Percentiles rank a stretch among this genome's conserved stretches.
Conservation (phyloP, 176 grass and related monocot genomes). For the Rhipidocladum racemiflorum region DNA sequence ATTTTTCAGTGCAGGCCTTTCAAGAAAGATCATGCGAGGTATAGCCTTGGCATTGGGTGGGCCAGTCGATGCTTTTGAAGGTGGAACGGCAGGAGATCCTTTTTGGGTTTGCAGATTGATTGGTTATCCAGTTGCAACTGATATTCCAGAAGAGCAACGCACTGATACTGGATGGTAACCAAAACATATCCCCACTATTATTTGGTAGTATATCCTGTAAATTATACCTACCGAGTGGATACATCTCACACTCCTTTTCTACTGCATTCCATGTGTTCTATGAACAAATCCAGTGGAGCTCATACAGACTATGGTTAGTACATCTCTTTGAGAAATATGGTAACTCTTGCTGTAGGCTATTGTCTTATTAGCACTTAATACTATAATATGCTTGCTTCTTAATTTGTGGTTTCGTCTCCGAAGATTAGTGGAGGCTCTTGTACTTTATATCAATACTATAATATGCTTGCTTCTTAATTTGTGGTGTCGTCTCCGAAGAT, state of each 20-base stretch:
- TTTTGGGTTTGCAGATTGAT: constrained; percentile 86
- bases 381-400: no score
- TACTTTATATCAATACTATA: no score
- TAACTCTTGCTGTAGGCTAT: neutral
- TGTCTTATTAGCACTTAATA: neutral
- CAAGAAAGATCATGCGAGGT: constrained; percentile 91
- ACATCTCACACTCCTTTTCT: constrained; percentile 28
- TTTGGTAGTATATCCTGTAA: neutral
- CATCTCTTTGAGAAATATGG: neutral
- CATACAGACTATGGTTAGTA: constrained; percentile 96
- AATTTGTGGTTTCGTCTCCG: no score
- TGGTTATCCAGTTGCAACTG: constrained; percentile 74
- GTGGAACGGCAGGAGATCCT: constrained; percentile 50
- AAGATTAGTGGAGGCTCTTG: no score
- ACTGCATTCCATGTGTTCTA: constrained; percentile 16
- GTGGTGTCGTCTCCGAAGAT: neutral
- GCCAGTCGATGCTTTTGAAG: constrained; percentile 73
- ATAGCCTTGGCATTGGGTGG: constrained; percentile 84
- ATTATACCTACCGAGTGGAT: constrained; percentile 8
- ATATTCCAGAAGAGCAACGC: constrained; percentile 66
- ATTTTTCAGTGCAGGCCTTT: constrained; percentile 53
- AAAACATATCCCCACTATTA: neutral
- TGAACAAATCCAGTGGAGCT: constrained; percentile 68
- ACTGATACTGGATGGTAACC: constrained; percentile 85
- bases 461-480: neutral